These are phyloP conservation scores for Hymenotorrendiella dingleyae DNA, from an alignment of 2,329 filamentous ascomycete genomes.

Conservation along the genomic window DNA sequence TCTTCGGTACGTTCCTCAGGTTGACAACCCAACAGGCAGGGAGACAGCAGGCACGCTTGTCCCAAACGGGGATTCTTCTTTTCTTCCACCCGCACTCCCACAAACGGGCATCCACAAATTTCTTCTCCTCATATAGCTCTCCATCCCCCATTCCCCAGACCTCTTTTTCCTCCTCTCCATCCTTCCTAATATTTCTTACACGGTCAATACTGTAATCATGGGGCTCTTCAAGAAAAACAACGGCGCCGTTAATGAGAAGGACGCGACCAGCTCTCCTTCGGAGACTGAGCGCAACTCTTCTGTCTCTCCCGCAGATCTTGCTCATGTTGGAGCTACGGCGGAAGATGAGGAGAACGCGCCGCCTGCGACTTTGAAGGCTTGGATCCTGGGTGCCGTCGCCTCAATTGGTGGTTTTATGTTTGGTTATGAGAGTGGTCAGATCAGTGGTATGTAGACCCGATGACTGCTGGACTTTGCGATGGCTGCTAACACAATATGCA, in stretches of 20 bases:
- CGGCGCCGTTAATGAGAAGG: background rate
- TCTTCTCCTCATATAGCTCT: no score
- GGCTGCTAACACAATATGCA: conserved; percentile 35
- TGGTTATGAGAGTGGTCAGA: conserved; percentile 37
- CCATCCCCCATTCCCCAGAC: no score
- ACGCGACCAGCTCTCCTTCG: background rate
- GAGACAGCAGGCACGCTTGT: no score
- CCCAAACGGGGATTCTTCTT: no score
- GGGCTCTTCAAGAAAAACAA: conserved; percentile 2
- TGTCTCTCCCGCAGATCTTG: background rate
- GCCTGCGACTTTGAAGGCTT: conserved; percentile 35
- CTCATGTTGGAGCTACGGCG: background rate
- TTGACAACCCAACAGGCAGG: no score
- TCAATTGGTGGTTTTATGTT: conserved; percentile 54
- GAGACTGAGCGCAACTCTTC: background rate
- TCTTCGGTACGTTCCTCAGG: no score
- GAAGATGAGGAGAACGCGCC: conserved; percentile 2
- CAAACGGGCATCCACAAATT: no score
- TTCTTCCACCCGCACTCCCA: no score
- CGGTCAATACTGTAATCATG: no score
- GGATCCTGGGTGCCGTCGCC: conserved; percentile 44
- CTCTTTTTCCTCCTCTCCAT: no score
- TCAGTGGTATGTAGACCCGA: conserved; percentile 38
- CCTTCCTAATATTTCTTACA: no score
- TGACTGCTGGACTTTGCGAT: background rate